Conservation (phyloP, 2,329 filamentous ascomycete genomes). For the Hymenoscyphus linearis region DNA sequence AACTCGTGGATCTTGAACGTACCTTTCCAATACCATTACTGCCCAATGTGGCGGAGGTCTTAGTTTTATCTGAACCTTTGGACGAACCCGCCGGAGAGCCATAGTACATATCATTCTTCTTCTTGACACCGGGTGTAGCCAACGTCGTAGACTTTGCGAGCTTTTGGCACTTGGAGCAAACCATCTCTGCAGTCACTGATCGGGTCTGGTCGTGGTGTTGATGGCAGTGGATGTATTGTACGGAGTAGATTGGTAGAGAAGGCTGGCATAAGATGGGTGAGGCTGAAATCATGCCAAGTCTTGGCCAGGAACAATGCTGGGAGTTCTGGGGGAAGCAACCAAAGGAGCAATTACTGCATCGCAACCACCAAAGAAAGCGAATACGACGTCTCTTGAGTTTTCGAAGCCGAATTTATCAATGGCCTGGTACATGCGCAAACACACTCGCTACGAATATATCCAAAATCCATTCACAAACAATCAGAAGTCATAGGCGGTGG, state of each 20-base stretch:
- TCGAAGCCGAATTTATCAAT: conserved; percentile 3
- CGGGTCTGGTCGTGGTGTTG: conserved; percentile 14
- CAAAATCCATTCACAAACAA: neutral
- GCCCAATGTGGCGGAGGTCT: conserved; percentile 49
- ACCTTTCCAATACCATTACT: conserved; percentile 56
- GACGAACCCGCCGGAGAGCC: conserved; percentile 44
- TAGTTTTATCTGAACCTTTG: conserved; percentile 37
- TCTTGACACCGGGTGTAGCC: conserved; percentile 60
- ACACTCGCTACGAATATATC: neutral
- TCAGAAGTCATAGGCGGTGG: neutral
- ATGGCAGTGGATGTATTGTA: conserved; percentile 6
- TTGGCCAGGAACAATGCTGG: neutral
- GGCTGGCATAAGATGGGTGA: conserved; percentile 2
- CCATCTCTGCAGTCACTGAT: conserved; percentile 41
- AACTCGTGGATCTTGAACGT: conserved; percentile 15
- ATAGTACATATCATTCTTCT: conserved; percentile 62
- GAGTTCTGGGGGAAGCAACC: neutral
- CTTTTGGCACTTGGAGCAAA: conserved; percentile 61
- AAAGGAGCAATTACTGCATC: neutral
- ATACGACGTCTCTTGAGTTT: neutral
- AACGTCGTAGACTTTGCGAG: conserved; percentile 54
- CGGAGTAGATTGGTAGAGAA: neutral
- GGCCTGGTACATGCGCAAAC: conserved; percentile 1
- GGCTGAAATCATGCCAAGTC: neutral
- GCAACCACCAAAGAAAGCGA: neutral